phyloP scores from a whole-genome alignment of 768 basidiomycete genomes.

The Lactarius hatsudake region DNA sequence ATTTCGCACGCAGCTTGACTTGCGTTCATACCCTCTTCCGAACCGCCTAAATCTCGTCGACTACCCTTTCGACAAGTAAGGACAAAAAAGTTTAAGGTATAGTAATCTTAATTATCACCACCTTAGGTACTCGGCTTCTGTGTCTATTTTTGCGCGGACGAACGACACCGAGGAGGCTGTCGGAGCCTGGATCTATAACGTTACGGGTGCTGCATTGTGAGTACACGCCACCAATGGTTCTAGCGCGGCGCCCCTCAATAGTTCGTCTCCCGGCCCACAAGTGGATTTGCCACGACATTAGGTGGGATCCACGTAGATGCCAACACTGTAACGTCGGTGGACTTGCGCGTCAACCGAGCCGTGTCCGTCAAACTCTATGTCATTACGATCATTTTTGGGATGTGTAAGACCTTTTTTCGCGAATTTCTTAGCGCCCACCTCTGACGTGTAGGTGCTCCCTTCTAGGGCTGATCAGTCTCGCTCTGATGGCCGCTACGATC shows the following conservation, averaged over 20 bases:
- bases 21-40: neutral
- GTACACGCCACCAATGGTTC: neutral
- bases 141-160: conserved; percentile 6
- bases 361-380: conserved; percentile 17
- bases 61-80: conserved; percentile 20
- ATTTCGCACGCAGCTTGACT: conserved; percentile 10
- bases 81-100: too few species aligned
- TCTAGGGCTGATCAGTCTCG: conserved; percentile 21
- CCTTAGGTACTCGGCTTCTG: conserved; percentile 6
- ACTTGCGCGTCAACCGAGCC: conserved; percentile 2
- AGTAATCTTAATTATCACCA: too few species aligned
- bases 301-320: neutral
- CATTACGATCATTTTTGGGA: conserved; percentile 17
- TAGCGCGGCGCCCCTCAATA: too few species aligned
- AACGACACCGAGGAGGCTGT: conserved; percentile 11
- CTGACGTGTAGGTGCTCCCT: neutral
- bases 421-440: neutral
- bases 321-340: neutral
- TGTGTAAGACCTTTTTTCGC: conserved; percentile 14
- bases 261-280: neutral
- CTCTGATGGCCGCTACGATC: conserved; percentile 12
- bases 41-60: neutral
- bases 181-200: conserved; percentile 4
- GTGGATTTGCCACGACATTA: conserved; percentile 12
- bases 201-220: conserved; percentile 11